A percentile compares a stretch with the other conserved stretches of the same genome.
These are phyloP conservation scores for Rubia peregrina DNA, from an alignment of 305 asterid genomes.

Conservation along the genomic window DNA sequence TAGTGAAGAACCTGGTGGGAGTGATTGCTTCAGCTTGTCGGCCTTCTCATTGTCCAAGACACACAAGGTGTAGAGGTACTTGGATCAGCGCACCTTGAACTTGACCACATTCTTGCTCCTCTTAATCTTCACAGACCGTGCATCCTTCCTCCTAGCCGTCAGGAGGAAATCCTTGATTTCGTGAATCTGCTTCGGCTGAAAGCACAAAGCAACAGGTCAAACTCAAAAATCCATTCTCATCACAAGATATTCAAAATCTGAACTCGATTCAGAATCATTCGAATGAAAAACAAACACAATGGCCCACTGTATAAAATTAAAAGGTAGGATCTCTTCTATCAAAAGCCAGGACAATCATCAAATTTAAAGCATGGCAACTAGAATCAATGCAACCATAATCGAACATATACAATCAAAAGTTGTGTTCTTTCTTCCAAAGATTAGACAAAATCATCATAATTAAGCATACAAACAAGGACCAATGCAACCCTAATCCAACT, in stretches of 20 bases:
- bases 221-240: neutral
- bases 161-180: conserved; percentile 23
- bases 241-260: too few species aligned
- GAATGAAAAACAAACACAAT: neutral
- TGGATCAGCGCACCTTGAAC: conserved; percentile 23
- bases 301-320: too few species aligned
- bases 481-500: too few species aligned
- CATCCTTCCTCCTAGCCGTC: neutral
- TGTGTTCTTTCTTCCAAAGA: too few species aligned
- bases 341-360: too few species aligned
- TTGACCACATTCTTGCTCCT: conserved; percentile 12
- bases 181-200: conserved; percentile 17
- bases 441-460: too few species aligned
- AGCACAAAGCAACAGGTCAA: neutral
- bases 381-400: neutral
- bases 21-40: conserved; percentile 26
- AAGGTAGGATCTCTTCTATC: too few species aligned
- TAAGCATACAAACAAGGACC: too few species aligned
- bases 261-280: neutral
- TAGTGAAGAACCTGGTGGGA: conserved; percentile 19
- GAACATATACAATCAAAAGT: neutral
- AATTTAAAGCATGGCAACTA: too few species aligned
- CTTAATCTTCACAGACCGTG: too few species aligned
- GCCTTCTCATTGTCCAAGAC: conserved; percentile 21
- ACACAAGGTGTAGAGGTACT: conserved; percentile 17